A percentile compares a stretch with the other conserved stretches of the same genome.
phyloP scores from a whole-genome alignment of 1,284 basidiomycete species.

The Tilletia caries region DNA sequence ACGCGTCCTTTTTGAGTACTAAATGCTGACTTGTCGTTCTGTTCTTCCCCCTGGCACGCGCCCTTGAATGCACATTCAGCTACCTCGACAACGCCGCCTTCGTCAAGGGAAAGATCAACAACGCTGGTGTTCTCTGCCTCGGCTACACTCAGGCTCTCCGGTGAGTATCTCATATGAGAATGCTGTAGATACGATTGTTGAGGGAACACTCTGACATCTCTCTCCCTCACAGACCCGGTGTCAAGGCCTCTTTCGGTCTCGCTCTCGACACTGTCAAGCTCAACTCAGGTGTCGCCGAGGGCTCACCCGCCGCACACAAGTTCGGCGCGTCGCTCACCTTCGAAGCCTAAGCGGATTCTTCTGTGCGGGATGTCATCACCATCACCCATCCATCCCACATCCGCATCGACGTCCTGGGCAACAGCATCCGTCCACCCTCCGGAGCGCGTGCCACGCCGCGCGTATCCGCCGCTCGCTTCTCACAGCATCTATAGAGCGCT shows the following conservation, averaged over 20 bases:
- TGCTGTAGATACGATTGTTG: not conserved
- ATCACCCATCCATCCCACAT: no score
- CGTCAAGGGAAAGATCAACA: slow-evolving; percentile 99
- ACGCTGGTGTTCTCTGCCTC: slow-evolving; percentile 81
- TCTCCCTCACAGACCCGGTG: slow-evolving; percentile 65
- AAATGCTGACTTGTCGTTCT: not conserved
- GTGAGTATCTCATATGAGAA: not conserved
- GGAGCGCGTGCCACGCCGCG: no score
- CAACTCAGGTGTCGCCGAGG: slow-evolving; percentile 32
- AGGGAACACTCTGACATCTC: not conserved
- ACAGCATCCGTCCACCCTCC: no score
- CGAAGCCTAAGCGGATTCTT: slow-evolving; percentile 52
- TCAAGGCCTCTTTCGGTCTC: slow-evolving; percentile 82
- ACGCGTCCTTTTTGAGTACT: not conserved
- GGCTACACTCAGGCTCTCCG: slow-evolving; percentile 88
- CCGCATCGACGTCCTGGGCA: no score
- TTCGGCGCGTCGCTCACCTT: slow-evolving; percentile 62
- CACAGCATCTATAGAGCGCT: no score
- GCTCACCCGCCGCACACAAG: slow-evolving; percentile 59
- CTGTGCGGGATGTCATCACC: no score
- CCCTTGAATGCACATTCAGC: slow-evolving; percentile 55
- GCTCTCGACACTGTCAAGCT: slow-evolving; percentile 54
- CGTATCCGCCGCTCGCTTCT: no score
- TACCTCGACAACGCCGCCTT: slow-evolving; percentile 85
- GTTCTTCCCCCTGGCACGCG: no score